Conservation (phyloP, 140 eudicot species). For the Cichorium intybus region DNA sequence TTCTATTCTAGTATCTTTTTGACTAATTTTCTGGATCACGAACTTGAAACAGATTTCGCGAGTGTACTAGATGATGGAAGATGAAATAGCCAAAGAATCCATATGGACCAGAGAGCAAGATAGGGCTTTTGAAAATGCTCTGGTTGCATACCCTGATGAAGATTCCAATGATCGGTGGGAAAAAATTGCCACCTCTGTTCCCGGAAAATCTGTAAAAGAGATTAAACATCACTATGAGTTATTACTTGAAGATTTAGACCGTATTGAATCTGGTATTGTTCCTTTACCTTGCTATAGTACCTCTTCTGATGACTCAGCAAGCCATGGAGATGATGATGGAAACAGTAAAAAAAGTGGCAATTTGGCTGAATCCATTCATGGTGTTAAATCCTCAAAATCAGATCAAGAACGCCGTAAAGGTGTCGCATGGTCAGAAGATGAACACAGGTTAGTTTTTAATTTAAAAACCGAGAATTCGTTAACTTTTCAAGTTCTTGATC, state of each 20-base stretch:
- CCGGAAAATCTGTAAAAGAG: constrained; percentile 53
- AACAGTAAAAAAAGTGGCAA: constrained; percentile 43
- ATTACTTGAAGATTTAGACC: constrained; percentile 52
- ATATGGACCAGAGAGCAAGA: constrained; percentile 82
- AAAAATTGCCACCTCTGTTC: constrained; percentile 43
- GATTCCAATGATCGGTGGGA: constrained; percentile 58
- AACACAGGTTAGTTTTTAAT: constrained; percentile 52
- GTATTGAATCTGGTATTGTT: constrained; percentile 61
- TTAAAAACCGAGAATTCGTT: not conserved
- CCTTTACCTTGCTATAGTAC: constrained; percentile 53
- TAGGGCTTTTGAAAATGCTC: constrained; percentile 75
- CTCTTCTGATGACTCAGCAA: constrained; percentile 31
- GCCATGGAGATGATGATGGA: constrained; percentile 42
- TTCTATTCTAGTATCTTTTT: not conserved
- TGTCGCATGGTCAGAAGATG: constrained; percentile 86
- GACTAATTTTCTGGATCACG: constrained; percentile 1
- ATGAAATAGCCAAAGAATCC: constrained; percentile 30
- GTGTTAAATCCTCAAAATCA: constrained; percentile 46
- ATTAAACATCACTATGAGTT: constrained; percentile 54
- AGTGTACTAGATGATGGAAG: constrained; percentile 29
- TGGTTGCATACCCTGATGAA: constrained; percentile 53
- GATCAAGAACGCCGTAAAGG: constrained; percentile 89
- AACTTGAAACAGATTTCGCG: not conserved
- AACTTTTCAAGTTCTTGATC: not conserved
- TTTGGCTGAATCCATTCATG: constrained; percentile 30